Evolutionary conservation across 164 flowering plant genomes (phyloP).

Genomic region (Protea cynaroides): DNA sequence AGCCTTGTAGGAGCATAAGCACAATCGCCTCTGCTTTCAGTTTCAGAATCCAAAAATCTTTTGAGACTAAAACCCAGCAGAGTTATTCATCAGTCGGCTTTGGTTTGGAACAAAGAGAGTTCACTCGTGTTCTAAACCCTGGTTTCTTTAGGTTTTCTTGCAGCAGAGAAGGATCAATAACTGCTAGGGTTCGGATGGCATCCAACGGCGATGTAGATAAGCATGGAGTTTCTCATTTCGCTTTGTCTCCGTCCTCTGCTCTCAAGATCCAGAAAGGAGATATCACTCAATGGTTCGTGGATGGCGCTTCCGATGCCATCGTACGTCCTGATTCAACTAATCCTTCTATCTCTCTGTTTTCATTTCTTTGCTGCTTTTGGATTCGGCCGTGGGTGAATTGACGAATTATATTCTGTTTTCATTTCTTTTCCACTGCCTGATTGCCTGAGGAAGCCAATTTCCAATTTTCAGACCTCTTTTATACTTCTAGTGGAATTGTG

Average conservation of each 20-base stretch:
- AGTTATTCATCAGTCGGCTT: background rate
- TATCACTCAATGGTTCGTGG: slow-evolving; percentile 78
- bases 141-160: background rate
- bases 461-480: too few relatives aligned
- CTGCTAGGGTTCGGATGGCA: background rate
- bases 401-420: too few relatives aligned
- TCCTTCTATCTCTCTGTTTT: too few relatives aligned
- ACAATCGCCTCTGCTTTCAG: background rate
- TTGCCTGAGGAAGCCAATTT: too few relatives aligned
- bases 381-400: too few relatives aligned
- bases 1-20: background rate
- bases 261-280: slow-evolving; percentile 74
- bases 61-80: background rate
- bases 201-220: slow-evolving; percentile 10
- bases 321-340: slow-evolving; percentile 25
- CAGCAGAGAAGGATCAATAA: background rate
- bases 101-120: slow-evolving; percentile 1
- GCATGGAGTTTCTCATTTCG: slow-evolving; percentile 9
- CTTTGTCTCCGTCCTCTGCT: slow-evolving; percentile 16
- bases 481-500: too few relatives aligned
- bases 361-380: too few relatives aligned
- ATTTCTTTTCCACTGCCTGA: too few relatives aligned
- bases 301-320: slow-evolving; percentile 79
- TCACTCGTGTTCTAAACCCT: background rate
- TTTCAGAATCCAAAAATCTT: background rate